phyloP scores from a whole-genome alignment of 192 early-diverging fungal species.

The Podila verticillata region DNA sequence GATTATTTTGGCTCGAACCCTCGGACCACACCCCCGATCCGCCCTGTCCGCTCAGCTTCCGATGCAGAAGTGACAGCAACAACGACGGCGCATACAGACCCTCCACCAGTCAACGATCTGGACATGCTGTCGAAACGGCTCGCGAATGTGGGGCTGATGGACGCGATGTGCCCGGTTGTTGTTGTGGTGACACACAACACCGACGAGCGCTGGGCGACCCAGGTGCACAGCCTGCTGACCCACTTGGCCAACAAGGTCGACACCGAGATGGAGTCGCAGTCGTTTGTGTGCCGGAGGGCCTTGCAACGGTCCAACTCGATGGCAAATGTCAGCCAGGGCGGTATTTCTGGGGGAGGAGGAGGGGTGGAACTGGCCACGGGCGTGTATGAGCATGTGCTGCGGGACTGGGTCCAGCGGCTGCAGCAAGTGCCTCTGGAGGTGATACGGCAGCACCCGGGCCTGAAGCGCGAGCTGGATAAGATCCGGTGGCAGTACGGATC shows the following conservation, averaged over 20 bases:
- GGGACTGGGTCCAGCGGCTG: constrained; percentile 25
- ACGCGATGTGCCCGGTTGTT: constrained; percentile 15
- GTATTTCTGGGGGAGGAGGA: not conserved
- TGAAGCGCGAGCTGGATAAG: constrained; percentile 46
- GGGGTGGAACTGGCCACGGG: not conserved
- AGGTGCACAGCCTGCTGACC: constrained; percentile 13
- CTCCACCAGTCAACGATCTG: constrained; percentile 12
- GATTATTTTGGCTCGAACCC: not conserved
- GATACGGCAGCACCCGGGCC: constrained; percentile 8
- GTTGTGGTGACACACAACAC: not conserved
- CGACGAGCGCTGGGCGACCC: constrained; percentile 19
- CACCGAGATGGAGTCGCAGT: constrained; percentile 6
- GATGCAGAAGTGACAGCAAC: not conserved
- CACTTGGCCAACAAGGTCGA: constrained; percentile 29
- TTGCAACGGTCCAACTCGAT: not conserved
- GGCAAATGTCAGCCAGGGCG: not conserved
- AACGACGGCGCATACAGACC: not conserved
- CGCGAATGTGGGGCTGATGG: constrained; percentile 39
- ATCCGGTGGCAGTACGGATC: constrained; percentile 29
- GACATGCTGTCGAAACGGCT: constrained; percentile 29
- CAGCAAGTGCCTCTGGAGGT: constrained; percentile 14
- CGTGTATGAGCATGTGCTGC: constrained; percentile 14
- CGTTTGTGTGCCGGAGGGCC: too few relatives aligned
- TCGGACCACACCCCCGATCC: not conserved
- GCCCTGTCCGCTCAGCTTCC: too few relatives aligned